phyloP scores from a whole-genome alignment of 129 eudicot genomes.

The Mikania micrantha region DNA sequence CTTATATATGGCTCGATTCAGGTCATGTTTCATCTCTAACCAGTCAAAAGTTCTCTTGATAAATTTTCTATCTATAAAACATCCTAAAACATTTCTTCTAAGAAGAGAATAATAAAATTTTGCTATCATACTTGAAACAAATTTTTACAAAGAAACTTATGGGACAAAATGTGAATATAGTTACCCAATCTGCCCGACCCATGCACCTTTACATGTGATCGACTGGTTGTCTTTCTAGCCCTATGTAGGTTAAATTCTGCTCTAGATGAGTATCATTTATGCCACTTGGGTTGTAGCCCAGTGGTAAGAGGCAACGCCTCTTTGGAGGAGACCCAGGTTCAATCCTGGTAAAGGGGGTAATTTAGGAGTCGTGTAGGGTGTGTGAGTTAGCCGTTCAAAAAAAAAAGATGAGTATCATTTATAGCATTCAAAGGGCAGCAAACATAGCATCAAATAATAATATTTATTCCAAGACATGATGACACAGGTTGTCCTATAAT shows the following conservation, averaged over 20 bases:
- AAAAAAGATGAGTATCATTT: constrained; percentile 1
- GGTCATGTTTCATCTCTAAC: background rate
- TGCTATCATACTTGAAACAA: too few relatives aligned
- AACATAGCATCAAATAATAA: background rate
- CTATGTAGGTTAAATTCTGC: background rate
- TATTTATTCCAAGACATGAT: constrained; percentile 1
- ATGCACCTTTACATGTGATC: background rate
- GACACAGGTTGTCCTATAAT: constrained; percentile 68
- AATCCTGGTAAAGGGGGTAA: too few relatives aligned
- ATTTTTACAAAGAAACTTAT: too few relatives aligned
- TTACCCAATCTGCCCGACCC: background rate
- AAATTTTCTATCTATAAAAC: too few relatives aligned
- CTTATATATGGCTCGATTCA: background rate
- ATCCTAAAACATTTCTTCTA: too few relatives aligned
- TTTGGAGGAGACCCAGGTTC: too few relatives aligned
- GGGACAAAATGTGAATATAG: background rate
- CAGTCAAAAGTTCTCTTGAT: background rate
- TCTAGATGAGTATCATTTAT: background rate
- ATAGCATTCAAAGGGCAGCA: background rate
- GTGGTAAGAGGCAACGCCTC: too few relatives aligned
- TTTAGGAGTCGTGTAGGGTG: too few relatives aligned
- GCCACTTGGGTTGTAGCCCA: too few relatives aligned
- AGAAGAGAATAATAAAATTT: too few relatives aligned
- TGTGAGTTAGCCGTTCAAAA: too few relatives aligned
- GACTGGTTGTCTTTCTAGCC: background rate